A percentile compares a stretch with the other conserved stretches of the same genome.
Conservation (phyloP, 108 stramenopile genomes). For the Schizochytrium sp. region DNA sequence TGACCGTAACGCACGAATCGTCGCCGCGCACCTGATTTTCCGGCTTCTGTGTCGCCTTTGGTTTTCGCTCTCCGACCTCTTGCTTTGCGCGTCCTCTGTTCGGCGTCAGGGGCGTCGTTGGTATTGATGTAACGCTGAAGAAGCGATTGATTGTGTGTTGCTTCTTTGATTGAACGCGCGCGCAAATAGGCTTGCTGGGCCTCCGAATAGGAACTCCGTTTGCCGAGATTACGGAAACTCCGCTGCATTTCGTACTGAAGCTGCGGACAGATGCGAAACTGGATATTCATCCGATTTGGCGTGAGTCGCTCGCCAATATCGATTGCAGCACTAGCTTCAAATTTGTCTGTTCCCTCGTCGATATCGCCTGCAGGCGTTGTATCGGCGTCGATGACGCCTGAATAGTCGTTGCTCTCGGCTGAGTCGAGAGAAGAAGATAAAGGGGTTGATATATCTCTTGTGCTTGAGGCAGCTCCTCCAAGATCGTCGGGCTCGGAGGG, state of each 20-base stretch:
- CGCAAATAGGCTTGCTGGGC: background rate
- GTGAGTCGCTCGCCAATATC: background rate
- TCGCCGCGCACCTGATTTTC: background rate
- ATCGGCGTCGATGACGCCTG: background rate
- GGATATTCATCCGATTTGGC: background rate
- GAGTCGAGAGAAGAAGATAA: too few relatives aligned
- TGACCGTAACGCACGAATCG: background rate
- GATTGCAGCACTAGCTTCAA: background rate
- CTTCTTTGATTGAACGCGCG: background rate
- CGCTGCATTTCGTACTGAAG: background rate
- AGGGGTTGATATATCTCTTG: background rate
- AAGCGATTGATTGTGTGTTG: background rate
- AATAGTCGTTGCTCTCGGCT: background rate
- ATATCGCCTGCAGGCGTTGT: background rate
- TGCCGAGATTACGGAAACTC: background rate
- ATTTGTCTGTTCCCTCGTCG: background rate
- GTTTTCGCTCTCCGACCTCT: too few relatives aligned
- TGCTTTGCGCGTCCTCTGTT: too few relatives aligned
- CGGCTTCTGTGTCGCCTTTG: too few relatives aligned
- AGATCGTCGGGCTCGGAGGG: background rate
- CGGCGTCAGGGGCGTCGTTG: background rate
- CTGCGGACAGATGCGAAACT: constrained; percentile 7
- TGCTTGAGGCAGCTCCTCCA: background rate
- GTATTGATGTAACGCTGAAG: background rate
- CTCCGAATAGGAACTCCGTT: background rate